Conservation (phyloP, 305 asterid genomes). For the Salvia sclarea region DNA sequence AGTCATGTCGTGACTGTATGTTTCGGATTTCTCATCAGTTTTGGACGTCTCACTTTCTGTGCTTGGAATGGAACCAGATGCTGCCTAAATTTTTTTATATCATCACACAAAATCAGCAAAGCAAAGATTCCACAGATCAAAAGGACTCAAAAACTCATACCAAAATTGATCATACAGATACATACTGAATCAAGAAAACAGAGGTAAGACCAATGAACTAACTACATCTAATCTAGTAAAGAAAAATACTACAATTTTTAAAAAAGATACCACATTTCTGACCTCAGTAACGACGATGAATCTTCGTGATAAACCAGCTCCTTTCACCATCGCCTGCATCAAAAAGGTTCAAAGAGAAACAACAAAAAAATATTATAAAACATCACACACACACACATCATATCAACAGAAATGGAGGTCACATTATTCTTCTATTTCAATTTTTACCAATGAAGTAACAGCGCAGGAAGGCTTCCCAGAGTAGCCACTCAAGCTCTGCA, state of each 20-base stretch:
- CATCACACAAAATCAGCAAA: conserved; percentile 21
- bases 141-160: neutral
- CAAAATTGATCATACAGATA: neutral
- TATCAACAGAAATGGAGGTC: neutral
- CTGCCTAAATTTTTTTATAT: conserved; percentile 59
- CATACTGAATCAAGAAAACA: neutral
- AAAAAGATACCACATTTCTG: conserved; percentile 25
- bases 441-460: conserved; percentile 50
- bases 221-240: conserved; percentile 7
- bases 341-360: neutral
- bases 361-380: neutral
- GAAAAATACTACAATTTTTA: neutral
- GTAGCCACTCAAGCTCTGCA: conserved; percentile 46
- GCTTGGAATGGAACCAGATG: conserved; percentile 69
- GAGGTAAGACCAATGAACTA: neutral
- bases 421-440: neutral
- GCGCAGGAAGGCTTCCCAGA: conserved; percentile 41
- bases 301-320: conserved; percentile 36
- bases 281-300: conserved; percentile 46
- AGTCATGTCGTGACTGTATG: conserved; percentile 92
- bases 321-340: conserved; percentile 49
- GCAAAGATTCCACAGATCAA: conserved; percentile 4
- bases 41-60: conserved; percentile 50
- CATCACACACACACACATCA: conserved; percentile 5
- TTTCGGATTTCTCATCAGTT: conserved; percentile 63